Percentiles rank a stretch among this genome's conserved stretches.
Conservation (phyloP, 441 rosid species). For the Erodium texanum region DNA sequence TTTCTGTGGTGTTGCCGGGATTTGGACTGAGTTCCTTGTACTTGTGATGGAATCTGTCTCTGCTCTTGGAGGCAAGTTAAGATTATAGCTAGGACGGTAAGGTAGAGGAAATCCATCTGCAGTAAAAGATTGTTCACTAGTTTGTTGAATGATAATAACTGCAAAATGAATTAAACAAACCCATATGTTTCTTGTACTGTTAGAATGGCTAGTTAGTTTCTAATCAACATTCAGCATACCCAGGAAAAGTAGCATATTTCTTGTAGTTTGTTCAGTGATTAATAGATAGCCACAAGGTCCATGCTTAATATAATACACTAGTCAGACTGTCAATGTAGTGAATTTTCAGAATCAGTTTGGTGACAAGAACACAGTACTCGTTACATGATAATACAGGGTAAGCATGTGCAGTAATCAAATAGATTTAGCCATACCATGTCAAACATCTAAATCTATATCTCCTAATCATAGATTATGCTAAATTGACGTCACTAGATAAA, state of each 20-base stretch:
- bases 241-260: not conserved
- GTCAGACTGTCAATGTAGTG: no score
- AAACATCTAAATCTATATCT: not conserved
- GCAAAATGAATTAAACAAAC: not conserved
- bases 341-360: no score
- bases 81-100: constrained; percentile 31
- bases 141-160: constrained; percentile 10
- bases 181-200: no score
- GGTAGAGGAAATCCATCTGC: constrained; percentile 48
- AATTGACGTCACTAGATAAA: not conserved
- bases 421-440: not conserved
- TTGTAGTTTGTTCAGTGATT: not conserved
- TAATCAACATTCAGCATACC: not conserved
- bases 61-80: constrained; percentile 38
- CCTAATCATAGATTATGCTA: not conserved
- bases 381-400: not conserved
- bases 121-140: constrained; percentile 15
- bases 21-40: constrained; percentile 25
- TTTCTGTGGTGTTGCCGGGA: constrained; percentile 31
- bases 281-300: no score
- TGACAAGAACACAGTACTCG: not conserved
- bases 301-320: no score
- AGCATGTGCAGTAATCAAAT: not conserved
- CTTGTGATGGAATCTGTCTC: constrained; percentile 33
- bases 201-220: not conserved